These are phyloP conservation scores for Cercospora zeina DNA, from an alignment of 2,329 filamentous ascomycete genomes.

Conservation along the genomic window DNA sequence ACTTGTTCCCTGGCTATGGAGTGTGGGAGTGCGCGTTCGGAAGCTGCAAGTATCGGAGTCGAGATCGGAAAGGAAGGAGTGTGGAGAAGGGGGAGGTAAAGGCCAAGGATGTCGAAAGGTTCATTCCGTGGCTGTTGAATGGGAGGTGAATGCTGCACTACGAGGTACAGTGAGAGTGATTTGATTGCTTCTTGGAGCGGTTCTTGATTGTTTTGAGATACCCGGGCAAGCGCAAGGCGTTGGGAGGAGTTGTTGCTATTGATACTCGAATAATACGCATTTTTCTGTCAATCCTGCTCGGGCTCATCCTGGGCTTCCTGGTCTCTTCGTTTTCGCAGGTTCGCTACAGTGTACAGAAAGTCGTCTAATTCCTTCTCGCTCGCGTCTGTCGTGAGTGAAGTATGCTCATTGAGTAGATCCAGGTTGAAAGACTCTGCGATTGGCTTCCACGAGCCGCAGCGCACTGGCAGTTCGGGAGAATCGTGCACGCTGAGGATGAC, in stretches of 20 bases:
- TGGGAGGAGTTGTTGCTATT: constrained; percentile 4
- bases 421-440: constrained; percentile 9
- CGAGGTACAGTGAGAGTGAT: neutral
- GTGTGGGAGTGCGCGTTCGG: constrained; percentile 28
- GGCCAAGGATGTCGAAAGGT: constrained; percentile 24
- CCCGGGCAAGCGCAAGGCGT: constrained; percentile 12
- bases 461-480: constrained; percentile 4
- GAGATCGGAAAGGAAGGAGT: constrained; percentile 27
- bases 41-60: constrained; percentile 26
- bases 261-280: neutral
- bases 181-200: neutral
- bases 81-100: constrained; percentile 27
- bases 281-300: constrained; percentile 4
- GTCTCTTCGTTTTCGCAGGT: constrained; percentile 51
- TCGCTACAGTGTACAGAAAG: constrained; percentile 51
- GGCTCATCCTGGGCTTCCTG: constrained; percentile 14
- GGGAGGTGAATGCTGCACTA: constrained; percentile 9
- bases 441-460: constrained; percentile 10
- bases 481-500: constrained; percentile 7
- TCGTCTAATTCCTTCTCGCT: constrained; percentile 46
- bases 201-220: constrained; percentile 11
- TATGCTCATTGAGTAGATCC: constrained; percentile 27
- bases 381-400: constrained; percentile 26
- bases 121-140: constrained; percentile 29
- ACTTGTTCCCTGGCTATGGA: constrained; percentile 25